Conservation (phyloP, 2,329 filamentous ascomycete species). For the Aspergillus piperis region DNA sequence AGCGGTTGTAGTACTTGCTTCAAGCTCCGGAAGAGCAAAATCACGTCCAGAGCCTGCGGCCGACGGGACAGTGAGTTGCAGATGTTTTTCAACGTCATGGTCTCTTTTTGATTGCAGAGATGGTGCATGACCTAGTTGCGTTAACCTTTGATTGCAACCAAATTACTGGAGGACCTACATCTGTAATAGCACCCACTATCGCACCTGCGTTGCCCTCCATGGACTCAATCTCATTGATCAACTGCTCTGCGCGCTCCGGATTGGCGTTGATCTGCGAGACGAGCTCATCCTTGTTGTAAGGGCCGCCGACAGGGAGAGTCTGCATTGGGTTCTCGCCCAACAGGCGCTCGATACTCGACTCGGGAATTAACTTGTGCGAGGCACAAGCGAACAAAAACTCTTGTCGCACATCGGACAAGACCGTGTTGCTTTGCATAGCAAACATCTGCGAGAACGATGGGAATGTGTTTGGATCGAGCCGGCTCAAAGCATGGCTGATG, state of each 20-base stretch:
- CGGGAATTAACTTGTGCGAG: constrained; percentile 79
- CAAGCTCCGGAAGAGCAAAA: constrained; percentile 62
- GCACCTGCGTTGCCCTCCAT: constrained; percentile 91
- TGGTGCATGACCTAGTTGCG: constrained; percentile 51
- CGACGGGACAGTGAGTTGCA: constrained; percentile 60
- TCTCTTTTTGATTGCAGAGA: constrained; percentile 61
- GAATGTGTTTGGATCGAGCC: constrained; percentile 64
- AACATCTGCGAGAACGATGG: constrained; percentile 67
- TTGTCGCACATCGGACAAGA: constrained; percentile 68
- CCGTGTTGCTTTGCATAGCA: constrained; percentile 59
- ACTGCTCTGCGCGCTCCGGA: constrained; percentile 70
- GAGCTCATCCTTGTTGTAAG: constrained; percentile 73
- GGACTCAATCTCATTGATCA: constrained; percentile 80
- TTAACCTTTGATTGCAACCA: constrained; percentile 10
- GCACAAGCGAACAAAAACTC: constrained; percentile 90
- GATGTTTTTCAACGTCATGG: constrained; percentile 63
- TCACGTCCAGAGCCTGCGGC: constrained; percentile 58
- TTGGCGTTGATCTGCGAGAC: constrained; percentile 77
- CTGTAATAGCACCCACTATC: constrained; percentile 74
- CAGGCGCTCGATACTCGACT: constrained; percentile 74
- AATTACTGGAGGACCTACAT: constrained; percentile 51
- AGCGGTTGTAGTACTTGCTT: constrained; percentile 59
- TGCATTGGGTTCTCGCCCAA: constrained; percentile 83
- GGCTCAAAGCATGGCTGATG: constrained; percentile 65
- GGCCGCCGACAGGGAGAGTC: constrained; percentile 65